Evolutionary conservation across 2,329 filamentous ascomycete species (phyloP), one percentile per base, ranked within the genome.

Genomic region (Neopestalotiopsis sp.): DNA sequence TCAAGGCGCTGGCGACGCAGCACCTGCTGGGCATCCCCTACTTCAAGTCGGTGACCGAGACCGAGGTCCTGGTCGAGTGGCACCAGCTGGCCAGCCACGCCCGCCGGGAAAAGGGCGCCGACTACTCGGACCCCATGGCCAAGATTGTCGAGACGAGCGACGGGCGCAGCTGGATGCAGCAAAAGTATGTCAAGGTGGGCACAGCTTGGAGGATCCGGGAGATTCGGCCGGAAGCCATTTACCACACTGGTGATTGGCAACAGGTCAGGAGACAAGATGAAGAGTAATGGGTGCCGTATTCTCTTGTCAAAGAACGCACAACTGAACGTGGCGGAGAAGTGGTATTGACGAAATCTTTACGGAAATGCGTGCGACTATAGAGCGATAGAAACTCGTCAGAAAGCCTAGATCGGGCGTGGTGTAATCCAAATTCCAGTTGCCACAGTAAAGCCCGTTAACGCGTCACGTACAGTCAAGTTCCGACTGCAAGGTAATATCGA

Each of bases 51-150:
- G 64, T 66, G 4, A 58, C 45, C 0, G 64, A 57, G 3, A 30
- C 38, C 12, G 64, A 66, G 64, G 58, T 66, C 13, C 13, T 66
- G 13, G 64, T 66, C 30, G 64, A 66, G 32, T 66, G 64, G 64
- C 64, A 66, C 12, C 64, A 66, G 64, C 24, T 66, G 45, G 64
- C 64, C 17, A 58, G 45, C 49, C 64, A 66, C 34, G 64, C 42
- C 17, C 10, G 64, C 6, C 64, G 64, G 4, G 64, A 57, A 3
- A 58, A 66, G 64, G 64, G 45, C 1, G 17, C n/a, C 6, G 64
- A 66, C 64, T n/a, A 57, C 14, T 28, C 30, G 2, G 30, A 49
- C 49, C 45, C 45, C 64, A 65, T 65, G 62, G 45, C 32, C 42
- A 66, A 66, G 64, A 66, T 66, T 7, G 24, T 12, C 5, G 64